Conservation (phyloP, 306 rosid genomes). For the Elaeagnus macrophylla region DNA sequence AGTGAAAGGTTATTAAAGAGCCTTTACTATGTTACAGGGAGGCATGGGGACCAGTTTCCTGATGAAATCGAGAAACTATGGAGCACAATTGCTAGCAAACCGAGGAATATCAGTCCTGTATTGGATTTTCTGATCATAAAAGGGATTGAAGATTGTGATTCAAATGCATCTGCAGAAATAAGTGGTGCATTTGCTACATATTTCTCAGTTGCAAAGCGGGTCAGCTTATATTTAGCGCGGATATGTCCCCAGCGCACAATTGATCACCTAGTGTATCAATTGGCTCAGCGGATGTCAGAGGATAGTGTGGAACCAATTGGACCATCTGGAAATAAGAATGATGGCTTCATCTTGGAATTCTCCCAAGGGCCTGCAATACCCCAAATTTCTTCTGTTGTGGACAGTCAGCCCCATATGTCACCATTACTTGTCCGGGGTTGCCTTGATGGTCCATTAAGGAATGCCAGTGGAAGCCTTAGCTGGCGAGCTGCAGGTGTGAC, state of each 20-base stretch:
- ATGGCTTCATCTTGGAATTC: conserved; percentile 83
- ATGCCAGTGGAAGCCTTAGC: conserved; percentile 95
- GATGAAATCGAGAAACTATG: conserved; percentile 99
- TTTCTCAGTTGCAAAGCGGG: conserved; percentile 95
- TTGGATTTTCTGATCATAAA: conserved; percentile 95
- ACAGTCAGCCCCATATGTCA: conserved; percentile 97
- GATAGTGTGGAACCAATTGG: conserved; percentile 78
- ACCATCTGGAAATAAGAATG: conserved; percentile 56
- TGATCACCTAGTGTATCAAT: conserved; percentile 93
- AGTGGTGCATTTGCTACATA: conserved; percentile 99
- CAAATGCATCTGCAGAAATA: conserved; percentile 96
- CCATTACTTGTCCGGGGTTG: conserved; percentile 98
- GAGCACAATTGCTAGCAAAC: conserved; percentile 99
- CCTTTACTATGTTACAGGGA: conserved; percentile 94
- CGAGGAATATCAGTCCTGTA: conserved; percentile 93
- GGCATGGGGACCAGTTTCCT: conserved; percentile 97
- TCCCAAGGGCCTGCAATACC: conserved; percentile 93
- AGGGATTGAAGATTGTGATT: conserved; percentile 99
- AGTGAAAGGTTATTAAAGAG: conserved; percentile 89
- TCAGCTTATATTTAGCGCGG: conserved; percentile 88
- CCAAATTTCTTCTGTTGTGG: conserved; percentile 77
- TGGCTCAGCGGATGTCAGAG: conserved; percentile 91
- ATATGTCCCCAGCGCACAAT: conserved; percentile 97
- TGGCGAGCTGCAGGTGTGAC: conserved; percentile 97
- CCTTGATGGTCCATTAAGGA: conserved; percentile 94